Base-by-base conservation (phyloP, 139 green algal genomes). In the Chlorella sp. region DNA sequence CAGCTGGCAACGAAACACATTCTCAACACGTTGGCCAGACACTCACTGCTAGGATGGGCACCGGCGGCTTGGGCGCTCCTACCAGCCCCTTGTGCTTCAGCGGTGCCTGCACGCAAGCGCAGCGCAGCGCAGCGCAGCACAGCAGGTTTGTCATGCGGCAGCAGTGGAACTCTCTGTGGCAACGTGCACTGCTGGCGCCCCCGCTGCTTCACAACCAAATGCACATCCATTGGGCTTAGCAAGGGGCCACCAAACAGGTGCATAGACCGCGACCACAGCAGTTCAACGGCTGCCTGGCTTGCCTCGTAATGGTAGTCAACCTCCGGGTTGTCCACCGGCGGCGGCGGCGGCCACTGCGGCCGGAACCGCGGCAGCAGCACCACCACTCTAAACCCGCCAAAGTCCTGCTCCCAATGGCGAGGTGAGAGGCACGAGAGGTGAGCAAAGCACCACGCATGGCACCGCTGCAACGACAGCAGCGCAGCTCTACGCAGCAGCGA, bases 341-440 rank as follows among this genome's bases (percentile, higher is more conserved):
- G 88, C 1, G 94, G 95, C 1, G 94, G 87, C 34, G 95, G 95
- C 92, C 93, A 98, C 34, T 87, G 86, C 25, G 92, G 89, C 34
- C 89, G 87, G 85, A 93, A 95, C 23, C 96, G 91, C 4, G 94
- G 93, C 32, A 95, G 72, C 34, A 98, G 85, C 21, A 93, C 86
- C 18, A 98, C 74, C 16, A 96, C 85, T 0, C 94, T 86, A 89
- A 98, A 98, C 18, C 96, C 96, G 1, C 89, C 92, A 87, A 98
- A 98, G 85, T 98, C 96, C 94, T 98, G 93, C 63, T 38, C 13
- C 5, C 3, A 44, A 7, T 7, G 1, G 26, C 0, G 1, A 26
- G 62, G 74, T 0, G 0, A 20, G 62, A 44, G 63, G 4, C 36
- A 25, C 41, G 12, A 5, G 62, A 41, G 51, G 18, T 4, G 12